Base-by-base conservation (phyloP, 2,329 filamentous ascomycete species). In the Penicillium sp. region DNA sequence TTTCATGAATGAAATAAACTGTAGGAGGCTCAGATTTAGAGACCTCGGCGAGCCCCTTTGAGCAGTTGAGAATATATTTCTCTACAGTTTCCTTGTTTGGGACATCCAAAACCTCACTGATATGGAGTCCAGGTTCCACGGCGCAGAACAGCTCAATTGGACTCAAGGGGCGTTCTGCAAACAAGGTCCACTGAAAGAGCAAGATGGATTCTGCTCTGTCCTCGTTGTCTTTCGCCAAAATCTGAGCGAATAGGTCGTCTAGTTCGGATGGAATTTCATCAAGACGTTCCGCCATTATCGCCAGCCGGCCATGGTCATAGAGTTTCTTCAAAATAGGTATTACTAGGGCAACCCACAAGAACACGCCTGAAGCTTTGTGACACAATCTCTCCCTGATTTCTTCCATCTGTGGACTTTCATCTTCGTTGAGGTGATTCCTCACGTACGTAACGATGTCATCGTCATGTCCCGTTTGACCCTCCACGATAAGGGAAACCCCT, bases 251-350 rank as follows among this genome's bases (percentile, higher is more conserved):
- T 24, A 62, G 54, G 5, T 59, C 54, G 48, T 57, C 45, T 8
- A 62, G 55, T 40, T 45, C 53, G 18, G 12, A 51, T 0, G 78
- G 78, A 0, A 79, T 65, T 1, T 72, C 62, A 0, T 53, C 23
- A 0, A 80, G 68, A 3, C 60, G 62, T 8, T 63, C 61, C 18
- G 18, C 42, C 42, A 45, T 45, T 24, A 45, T 7, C 7, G 42
- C 42, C 16, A 45, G 18, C 5, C 16, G 6, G 47, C 47, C 47
- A 3, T 49, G 6, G 20, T 49, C 47, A n/a, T 49, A 49, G 23
- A 35, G 24, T 49, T 5, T 28, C 5, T 52, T 52, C 21, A 49
- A 20, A 28, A 49, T 49, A 11, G 47, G 24, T 11, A 49, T 26
- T 30, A 49, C 47, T 30, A 49, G 24, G 23, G n/a, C 7, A 49